Evolutionary conservation across 768 basidiomycete genomes (phyloP).

Genomic region (Tylopilus plumbeoviolaceoides): DNA sequence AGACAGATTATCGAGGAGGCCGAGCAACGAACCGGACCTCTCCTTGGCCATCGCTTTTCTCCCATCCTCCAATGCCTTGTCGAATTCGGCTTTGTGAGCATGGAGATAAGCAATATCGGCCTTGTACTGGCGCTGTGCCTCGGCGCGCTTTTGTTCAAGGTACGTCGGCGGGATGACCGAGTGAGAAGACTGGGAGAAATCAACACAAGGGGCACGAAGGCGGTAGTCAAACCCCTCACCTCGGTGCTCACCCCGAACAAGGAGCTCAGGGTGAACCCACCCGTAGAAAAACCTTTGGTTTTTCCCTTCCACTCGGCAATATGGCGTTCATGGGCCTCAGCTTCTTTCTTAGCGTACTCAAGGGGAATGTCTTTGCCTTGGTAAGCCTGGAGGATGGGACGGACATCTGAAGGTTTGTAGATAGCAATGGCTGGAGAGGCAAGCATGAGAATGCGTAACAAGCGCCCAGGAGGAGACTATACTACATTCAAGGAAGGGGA

Average conservation of each 20-base stretch:
- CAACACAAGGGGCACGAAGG: not conserved
- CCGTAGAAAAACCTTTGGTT: slow-evolving; percentile 35
- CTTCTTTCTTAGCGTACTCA: slow-evolving; percentile 88
- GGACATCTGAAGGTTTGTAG: slow-evolving; percentile 81
- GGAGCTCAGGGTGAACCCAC: slow-evolving; percentile 42
- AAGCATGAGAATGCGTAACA: not conserved
- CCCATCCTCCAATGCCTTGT: slow-evolving; percentile 49
- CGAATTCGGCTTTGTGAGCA: slow-evolving; percentile 48
- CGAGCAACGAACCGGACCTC: slow-evolving; percentile 41
- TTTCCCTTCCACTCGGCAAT: slow-evolving; percentile 75
- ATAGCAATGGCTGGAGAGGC: slow-evolving; percentile 75
- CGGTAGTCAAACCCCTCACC: slow-evolving; percentile 19
- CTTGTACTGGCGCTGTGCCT: slow-evolving; percentile 48
- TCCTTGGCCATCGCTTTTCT: slow-evolving; percentile 44
- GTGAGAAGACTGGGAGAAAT: slow-evolving; percentile 15
- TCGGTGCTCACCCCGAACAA: slow-evolving; percentile 37
- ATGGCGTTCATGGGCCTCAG: slow-evolving; percentile 71
- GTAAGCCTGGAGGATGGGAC: slow-evolving; percentile 83
- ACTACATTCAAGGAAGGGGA: slow-evolving; percentile 94
- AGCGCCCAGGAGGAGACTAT: not conserved
- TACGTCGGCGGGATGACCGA: slow-evolving; percentile 44
- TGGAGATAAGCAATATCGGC: slow-evolving; percentile 52
- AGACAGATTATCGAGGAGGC: slow-evolving; percentile 32
- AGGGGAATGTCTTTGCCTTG: slow-evolving; percentile 82
- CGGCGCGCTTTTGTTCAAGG: slow-evolving; percentile 47